Evolutionary conservation across 768 basidiomycete species (phyloP), one percentile per base, ranked within the genome.

Genomic region (Pisolithus orientalis): DNA sequence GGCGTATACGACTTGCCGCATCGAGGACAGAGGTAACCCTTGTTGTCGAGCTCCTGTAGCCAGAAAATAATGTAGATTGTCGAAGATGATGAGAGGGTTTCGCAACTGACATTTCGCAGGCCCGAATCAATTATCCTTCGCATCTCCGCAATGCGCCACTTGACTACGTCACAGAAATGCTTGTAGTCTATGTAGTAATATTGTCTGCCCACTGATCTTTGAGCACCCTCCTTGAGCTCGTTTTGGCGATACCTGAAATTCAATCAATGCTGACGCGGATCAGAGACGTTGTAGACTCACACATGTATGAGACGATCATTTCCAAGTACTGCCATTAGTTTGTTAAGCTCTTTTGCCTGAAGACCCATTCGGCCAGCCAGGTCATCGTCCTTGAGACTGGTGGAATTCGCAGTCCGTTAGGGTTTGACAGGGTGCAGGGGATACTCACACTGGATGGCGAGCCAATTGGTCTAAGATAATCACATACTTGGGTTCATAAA

Each of bases 141-240:
- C 91, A 97, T 94, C 65, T 90, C 88, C 5, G 90, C 90, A 50
- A 98, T 83, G 39, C 94, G 80, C 91, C 95, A 99, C 68, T 98
- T 97, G 69, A 95, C 90, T 44, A 98, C 94, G 69, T 98, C 94
- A 71, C 91, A 94, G 65, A 97, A 94, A 63, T 85, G 83, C 62
- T 92, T 83, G 69, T 95, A 94, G 72, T 99, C 87, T 65, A 99
- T 89, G 71, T 91, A 97, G 75, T 90, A 99, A 75, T 97, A 99
- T 63, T 90, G 87, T 62, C 87, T 85, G 56, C 87, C 87, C 54
- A 88, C 85, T 54, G 88, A 86, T 54, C 94, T 84, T 67, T 88
- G 87, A 42, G 88, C 87, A 48, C 88, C 89, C 65, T 93, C 90
- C 65, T 90, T 90, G 59, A 93, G 80, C 71, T 94, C 92, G 56